Conservation (phyloP, 805 yeast genomes). For the Yamadazyma sp. region DNA sequence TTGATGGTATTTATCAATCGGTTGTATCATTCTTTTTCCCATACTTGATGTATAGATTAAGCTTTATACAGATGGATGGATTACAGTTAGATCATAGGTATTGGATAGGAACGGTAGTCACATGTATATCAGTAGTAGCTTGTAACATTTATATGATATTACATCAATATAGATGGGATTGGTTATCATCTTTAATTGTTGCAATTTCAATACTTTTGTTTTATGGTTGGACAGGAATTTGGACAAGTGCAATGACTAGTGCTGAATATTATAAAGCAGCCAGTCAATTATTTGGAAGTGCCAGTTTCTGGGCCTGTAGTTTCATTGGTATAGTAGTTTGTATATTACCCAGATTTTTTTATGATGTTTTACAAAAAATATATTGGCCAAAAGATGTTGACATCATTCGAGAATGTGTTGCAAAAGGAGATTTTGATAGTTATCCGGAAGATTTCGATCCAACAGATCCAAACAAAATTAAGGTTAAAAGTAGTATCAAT, state of each 20-base stretch:
- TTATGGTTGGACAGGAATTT: constrained; percentile 77
- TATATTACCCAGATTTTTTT: constrained; percentile 63
- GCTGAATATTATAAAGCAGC: constrained; percentile 66
- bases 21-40: constrained; percentile 73
- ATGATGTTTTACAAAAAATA: constrained; percentile 52
- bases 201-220: constrained; percentile 57
- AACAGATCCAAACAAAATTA: constrained; percentile 66
- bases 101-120: constrained; percentile 66
- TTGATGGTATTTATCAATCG: constrained; percentile 76
- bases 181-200: constrained; percentile 58
- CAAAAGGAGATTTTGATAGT: constrained; percentile 61
- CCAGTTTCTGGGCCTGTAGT: constrained; percentile 65
- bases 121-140: constrained; percentile 62
- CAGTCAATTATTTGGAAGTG: constrained; percentile 57
- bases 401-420: constrained; percentile 68
- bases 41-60: constrained; percentile 41
- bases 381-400: constrained; percentile 67
- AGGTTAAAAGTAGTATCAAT: constrained; percentile 34
- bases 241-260: constrained; percentile 56
- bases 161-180: constrained; percentile 80
- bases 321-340: constrained; percentile 63
- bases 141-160: constrained; percentile 64
- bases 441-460: constrained; percentile 75
- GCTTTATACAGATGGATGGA: constrained; percentile 44
- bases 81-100: constrained; percentile 67